These are phyloP conservation scores for Vigna radiata DNA, from an alignment of 306 rosid genomes.

Conservation along the genomic window DNA sequence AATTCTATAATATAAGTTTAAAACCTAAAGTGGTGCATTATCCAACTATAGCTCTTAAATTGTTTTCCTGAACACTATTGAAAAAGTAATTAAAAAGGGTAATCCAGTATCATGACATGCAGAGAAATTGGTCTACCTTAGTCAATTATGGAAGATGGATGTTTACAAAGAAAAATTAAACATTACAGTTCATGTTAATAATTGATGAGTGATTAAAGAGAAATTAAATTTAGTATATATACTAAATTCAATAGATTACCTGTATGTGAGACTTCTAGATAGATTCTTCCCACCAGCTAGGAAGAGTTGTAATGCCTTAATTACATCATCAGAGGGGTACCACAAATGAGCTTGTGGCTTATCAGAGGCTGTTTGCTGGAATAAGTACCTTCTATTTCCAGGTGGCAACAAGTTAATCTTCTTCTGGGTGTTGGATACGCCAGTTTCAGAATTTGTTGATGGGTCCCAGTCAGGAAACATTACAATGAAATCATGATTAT, in stretches of 20 bases:
- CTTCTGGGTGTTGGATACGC: slow-evolving; percentile 41
- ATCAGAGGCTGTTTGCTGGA: slow-evolving; percentile 45
- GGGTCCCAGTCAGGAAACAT: slow-evolving; percentile 94
- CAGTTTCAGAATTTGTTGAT: slow-evolving; percentile 42
- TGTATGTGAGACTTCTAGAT: slow-evolving; percentile 73
- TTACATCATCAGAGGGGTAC: slow-evolving; percentile 74
- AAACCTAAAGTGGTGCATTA: not conserved
- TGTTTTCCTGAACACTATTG: not conserved
- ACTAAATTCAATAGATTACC: slow-evolving; percentile 57
- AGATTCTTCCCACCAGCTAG: slow-evolving; percentile 66
- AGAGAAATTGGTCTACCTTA: not conserved
- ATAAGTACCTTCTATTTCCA: slow-evolving; percentile 58
- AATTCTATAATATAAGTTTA: not conserved
- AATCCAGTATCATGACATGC: not conserved
- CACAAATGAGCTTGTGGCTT: slow-evolving; percentile 85
- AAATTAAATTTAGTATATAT: not conserved
- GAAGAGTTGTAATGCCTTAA: slow-evolving; percentile 70
- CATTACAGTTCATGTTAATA: not conserved
- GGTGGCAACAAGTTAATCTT: slow-evolving; percentile 47
- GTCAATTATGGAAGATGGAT: slow-evolving; percentile 19
- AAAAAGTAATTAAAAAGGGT: not conserved
- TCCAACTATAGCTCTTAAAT: not conserved
- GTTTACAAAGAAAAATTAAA: slow-evolving; percentile 4
- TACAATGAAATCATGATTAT: slow-evolving; percentile 82
- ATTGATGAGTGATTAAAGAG: slow-evolving; percentile 6